Percentiles rank a stretch among this genome's conserved stretches.
These are phyloP conservation scores for Candida caryicola DNA, from an alignment of 805 yeast species.

Conservation along the genomic window DNA sequence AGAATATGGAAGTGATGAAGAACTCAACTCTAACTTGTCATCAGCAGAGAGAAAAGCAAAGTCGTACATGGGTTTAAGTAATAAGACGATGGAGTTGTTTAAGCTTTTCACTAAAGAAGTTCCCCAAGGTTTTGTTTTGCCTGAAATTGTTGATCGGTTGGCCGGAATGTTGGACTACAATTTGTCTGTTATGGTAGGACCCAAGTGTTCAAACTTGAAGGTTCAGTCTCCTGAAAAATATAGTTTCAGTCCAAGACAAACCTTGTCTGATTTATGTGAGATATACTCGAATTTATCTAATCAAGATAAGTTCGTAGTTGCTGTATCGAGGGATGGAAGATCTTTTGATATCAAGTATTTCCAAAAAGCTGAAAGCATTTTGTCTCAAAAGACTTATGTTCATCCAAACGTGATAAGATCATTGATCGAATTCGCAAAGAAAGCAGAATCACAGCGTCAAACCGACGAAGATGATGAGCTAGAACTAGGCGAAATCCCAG, in stretches of 20 bases:
- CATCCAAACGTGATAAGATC: conserved; percentile 48
- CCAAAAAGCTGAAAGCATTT: conserved; percentile 64
- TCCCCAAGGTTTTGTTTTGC: conserved; percentile 79
- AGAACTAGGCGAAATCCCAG: conserved; percentile 92
- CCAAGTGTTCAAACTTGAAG: conserved; percentile 83
- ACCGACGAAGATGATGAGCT: conserved; percentile 78
- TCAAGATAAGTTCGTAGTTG: conserved; percentile 64
- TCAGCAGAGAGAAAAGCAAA: conserved; percentile 74
- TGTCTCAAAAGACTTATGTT: conserved; percentile 52
- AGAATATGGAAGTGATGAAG: conserved; percentile 57
- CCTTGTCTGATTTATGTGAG: conserved; percentile 66
- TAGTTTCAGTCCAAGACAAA: conserved; percentile 73
- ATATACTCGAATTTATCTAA: conserved; percentile 71
- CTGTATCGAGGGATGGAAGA: conserved; percentile 90
- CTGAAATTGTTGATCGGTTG: conserved; percentile 88
- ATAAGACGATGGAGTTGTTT: conserved; percentile 77
- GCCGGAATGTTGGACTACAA: conserved; percentile 97
- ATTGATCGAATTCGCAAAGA: conserved; percentile 55
- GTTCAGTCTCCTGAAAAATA: conserved; percentile 82
- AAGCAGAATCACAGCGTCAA: conserved; percentile 59
- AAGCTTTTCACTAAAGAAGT: conserved; percentile 80
- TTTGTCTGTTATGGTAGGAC: conserved; percentile 89
- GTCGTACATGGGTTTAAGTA: conserved; percentile 78
- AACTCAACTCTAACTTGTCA: conserved; percentile 52
- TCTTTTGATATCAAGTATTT: conserved; percentile 73